Evolutionary conservation across 2,329 filamentous ascomycete species (phyloP).

Genomic region (Epichloe scottii): DNA sequence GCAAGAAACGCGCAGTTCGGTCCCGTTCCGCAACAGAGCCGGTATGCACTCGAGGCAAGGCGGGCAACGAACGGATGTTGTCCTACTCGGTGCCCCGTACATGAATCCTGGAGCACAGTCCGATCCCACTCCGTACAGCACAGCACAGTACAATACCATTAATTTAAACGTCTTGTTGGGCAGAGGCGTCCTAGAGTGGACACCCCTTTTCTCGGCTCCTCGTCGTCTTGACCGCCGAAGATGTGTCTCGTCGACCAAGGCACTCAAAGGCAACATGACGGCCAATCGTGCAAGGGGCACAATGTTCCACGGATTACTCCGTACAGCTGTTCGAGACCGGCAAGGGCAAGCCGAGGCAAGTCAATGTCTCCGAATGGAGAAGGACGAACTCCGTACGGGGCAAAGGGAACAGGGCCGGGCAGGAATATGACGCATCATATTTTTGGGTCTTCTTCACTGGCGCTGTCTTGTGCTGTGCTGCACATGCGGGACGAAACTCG

Average conservation of each 20-base stretch:
- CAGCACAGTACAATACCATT: no score
- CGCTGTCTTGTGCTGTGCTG: neutral
- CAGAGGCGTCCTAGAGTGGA: neutral
- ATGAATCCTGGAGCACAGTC: no score
- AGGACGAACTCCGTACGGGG: neutral
- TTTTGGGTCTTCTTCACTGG: neutral
- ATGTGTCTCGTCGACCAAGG: no score
- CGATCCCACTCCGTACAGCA: no score
- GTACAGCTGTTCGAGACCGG: neutral
- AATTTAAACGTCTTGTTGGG: no score
- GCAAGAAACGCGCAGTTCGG: no score
- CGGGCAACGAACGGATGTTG: no score
- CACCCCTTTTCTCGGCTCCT: neutral
- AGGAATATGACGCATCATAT: constrained; percentile 2
- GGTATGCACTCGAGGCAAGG: no score
- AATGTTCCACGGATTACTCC: neutral
- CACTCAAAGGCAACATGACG: neutral
- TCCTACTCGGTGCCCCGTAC: no score
- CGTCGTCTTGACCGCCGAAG: constrained; percentile 1
- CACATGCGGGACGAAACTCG: neutral
- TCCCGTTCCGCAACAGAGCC: no score
- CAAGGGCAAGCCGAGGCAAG: no score
- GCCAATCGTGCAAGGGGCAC: neutral
- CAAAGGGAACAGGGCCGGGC: neutral
- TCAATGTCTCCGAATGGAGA: neutral